Evolutionary conservation across 2,329 filamentous ascomycete species (phyloP).

Genomic region (Botrytis pseudocinerea): DNA sequence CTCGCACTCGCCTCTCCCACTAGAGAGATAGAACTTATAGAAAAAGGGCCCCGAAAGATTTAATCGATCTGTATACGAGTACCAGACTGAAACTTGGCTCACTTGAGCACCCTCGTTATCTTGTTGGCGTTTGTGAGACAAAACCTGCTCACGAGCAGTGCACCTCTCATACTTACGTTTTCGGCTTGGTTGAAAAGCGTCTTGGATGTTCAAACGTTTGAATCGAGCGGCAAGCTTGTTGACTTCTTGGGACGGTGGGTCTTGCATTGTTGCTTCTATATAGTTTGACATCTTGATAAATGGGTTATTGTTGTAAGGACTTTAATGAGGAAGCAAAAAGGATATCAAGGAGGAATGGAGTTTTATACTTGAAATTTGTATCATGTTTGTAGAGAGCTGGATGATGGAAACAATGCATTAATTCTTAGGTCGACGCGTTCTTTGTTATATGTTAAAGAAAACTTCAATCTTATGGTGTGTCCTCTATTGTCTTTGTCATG

Average conservation of each 20-base stretch:
- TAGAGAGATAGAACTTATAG: not conserved
- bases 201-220: not conserved
- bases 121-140: not conserved
- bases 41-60: not conserved
- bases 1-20: not conserved
- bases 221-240: not conserved
- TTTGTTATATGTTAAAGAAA: not conserved
- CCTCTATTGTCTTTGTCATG: not conserved
- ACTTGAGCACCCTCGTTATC: not conserved
- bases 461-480: not conserved
- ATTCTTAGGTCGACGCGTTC: not conserved
- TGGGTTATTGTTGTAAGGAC: not conserved
- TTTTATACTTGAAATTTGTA: not conserved
- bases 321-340: not conserved
- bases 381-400: not conserved
- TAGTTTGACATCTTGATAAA: not conserved
- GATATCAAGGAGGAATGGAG: not conserved
- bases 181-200: too few relatives aligned
- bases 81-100: not conserved
- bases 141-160: not conserved
- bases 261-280: not conserved
- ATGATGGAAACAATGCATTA: not conserved
- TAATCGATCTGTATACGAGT: not conserved
- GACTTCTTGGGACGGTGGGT: not conserved
- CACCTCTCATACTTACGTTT: not conserved